phyloP scores from a whole-genome alignment of 306 rosid genomes.

The Hippophae tibetana region DNA sequence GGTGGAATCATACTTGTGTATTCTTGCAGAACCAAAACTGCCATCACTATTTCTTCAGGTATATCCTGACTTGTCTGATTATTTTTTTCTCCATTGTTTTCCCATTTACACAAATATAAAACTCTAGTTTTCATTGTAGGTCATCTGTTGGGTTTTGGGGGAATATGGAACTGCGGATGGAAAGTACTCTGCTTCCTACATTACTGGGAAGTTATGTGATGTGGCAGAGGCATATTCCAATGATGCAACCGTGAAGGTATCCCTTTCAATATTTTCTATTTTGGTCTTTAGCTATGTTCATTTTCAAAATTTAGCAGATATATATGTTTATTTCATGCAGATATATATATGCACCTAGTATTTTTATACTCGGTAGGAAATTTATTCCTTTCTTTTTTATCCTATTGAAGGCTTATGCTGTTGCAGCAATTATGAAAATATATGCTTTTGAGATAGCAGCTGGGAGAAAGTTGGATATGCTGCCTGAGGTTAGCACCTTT shows the following conservation, averaged over 20 bases:
- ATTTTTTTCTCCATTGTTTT: background rate
- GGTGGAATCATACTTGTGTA: conserved; percentile 82
- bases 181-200: conserved; percentile 65
- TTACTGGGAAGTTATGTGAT: conserved; percentile 84
- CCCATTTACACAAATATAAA: background rate
- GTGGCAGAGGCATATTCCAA: conserved; percentile 88
- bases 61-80: conserved; percentile 11
- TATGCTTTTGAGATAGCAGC: conserved; percentile 77
- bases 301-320: no score
- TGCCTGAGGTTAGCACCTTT: conserved; percentile 56
- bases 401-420: conserved; percentile 69
- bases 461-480: conserved; percentile 64
- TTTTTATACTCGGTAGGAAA: background rate
- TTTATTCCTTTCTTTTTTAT: conserved; percentile 12
- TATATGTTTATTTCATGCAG: no score
- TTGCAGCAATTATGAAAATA: conserved; percentile 75
- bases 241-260: conserved; percentile 89
- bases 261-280: background rate
- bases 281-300: no score
- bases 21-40: conserved; percentile 86
- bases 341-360: no score
- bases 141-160: conserved; percentile 97
- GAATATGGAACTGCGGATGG: conserved; percentile 96
- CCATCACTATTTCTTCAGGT: conserved; percentile 93
- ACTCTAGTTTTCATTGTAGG: conserved; percentile 45